Evolutionary conservation across 805 yeast genomes (phyloP), one percentile per base, ranked within the genome.

Genomic region (Candida insectalens): DNA sequence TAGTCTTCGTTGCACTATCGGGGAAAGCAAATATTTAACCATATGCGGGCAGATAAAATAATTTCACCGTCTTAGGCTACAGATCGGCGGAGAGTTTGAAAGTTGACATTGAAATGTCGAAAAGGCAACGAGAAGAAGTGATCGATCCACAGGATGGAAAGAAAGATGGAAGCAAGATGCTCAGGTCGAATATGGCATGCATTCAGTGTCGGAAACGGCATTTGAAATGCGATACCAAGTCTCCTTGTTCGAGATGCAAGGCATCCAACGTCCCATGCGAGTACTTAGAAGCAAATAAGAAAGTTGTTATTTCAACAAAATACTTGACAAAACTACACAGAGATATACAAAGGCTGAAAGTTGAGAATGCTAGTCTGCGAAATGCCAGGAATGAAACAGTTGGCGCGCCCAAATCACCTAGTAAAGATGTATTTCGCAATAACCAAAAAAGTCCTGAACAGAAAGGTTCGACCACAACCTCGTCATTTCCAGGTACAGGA

Each of bases 291-390:
- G 83, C 78, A 7, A 82, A 78, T 33, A 77, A 72, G 57, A 79
- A 81, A 45, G 65, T 82, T 9, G 83, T 79, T 19, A 80, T 81
- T 0, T 77, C 87, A 1, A 67, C 80, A 72, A 76, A 72, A 44
- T 81, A 81, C 47, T 49, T 82, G 33, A 71, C 72, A 39, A 73
- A 71, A 44, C 53, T 82, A 12, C 89, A 82, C 43, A 80, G 74
- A 33, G 83, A 77, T 41, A 69, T 81, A 14, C 71, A 80, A 1
- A 58, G 69, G 31, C 56, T 80, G 44, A 81, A 80, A 57, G 69
- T 69, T 36, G 85, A 78, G 41, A 81, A 79, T 47, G 74, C 77
- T 3, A 60, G 60, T 29, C 51, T 81, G 32, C 65, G 81, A 36
- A 61, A 65, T 29, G 53, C 55, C 26, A 43, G 61, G 31, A 29